phyloP scores from a whole-genome alignment of 2,329 filamentous ascomycete genomes.

The Akanthomyces dipterigenus region DNA sequence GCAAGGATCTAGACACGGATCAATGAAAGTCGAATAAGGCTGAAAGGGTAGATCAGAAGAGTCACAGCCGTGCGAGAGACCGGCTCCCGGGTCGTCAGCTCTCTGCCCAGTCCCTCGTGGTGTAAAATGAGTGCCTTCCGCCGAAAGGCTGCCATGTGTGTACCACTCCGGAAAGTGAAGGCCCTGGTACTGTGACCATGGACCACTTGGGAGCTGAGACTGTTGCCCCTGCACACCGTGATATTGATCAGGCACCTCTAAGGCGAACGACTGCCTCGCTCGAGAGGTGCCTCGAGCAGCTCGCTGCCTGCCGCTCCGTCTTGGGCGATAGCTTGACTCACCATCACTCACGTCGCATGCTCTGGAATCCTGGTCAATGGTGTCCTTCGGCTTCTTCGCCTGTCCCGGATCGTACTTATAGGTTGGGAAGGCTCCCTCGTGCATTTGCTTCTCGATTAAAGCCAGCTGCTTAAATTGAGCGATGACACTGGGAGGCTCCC shows the following conservation, averaged over 20 bases:
- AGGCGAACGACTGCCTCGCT: neutral
- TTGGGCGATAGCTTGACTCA: neutral
- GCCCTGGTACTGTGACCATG: neutral
- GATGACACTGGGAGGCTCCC: constrained; percentile 68
- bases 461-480: constrained; percentile 74
- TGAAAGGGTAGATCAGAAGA: neutral
- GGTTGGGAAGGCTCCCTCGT: constrained; percentile 74
- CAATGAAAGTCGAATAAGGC: neutral
- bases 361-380: constrained; percentile 30
- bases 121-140: neutral
- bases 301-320: neutral
- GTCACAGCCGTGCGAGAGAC: neutral
- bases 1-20: constrained; percentile 1
- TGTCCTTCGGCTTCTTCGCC: constrained; percentile 44
- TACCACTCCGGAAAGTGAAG: neutral
- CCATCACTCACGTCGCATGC: constrained; percentile 38
- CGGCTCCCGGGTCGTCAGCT: neutral
- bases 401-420: constrained; percentile 80
- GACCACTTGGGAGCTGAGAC: neutral
- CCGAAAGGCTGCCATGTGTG: neutral
- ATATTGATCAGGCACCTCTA: neutral
- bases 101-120: neutral
- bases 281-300: constrained; percentile 2
- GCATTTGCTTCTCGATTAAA: constrained; percentile 74
- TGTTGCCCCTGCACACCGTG: neutral